phyloP scores from a whole-genome alignment of 2,329 filamentous ascomycete genomes.

The Zelopaecilomyces penicillatus region DNA sequence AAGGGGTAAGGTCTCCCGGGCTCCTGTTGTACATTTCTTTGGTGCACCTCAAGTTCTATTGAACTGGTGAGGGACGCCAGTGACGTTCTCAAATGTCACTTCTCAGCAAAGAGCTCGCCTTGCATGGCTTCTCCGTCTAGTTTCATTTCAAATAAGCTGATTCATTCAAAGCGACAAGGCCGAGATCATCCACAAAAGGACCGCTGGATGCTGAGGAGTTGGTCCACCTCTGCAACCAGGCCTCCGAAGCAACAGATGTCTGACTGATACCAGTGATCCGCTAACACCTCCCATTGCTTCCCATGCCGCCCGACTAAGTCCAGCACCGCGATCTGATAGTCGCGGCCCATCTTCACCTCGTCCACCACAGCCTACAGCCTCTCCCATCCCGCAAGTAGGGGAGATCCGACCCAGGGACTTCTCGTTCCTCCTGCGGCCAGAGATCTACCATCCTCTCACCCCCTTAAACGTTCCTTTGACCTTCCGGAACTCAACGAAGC shows the following conservation, averaged over 20 bases:
- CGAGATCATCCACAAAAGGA: conserved; percentile 65
- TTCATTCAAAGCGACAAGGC: conserved; percentile 37
- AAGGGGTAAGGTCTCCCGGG: conserved; percentile 22
- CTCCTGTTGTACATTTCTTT: no score
- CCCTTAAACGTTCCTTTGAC: conserved; percentile 50
- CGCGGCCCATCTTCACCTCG: conserved; percentile 14
- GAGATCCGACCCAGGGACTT: conserved; percentile 54
- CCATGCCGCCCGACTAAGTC: conserved; percentile 10
- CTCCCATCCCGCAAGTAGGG: conserved; percentile 21
- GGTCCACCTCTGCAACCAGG: conserved; percentile 22
- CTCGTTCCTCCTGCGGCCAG: conserved; percentile 67
- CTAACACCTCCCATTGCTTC: conserved; percentile 21
- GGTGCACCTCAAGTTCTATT: no score
- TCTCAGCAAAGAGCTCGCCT: no score
- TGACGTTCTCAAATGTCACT: no score
- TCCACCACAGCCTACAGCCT: conserved; percentile 15
- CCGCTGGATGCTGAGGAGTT: conserved; percentile 72
- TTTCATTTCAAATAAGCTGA: conserved; percentile 1
- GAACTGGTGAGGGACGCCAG: no score
- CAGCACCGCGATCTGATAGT: not conserved
- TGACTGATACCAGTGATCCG: conserved; percentile 16
- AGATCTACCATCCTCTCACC: conserved; percentile 76
- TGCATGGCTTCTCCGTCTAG: not conserved
- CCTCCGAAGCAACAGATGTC: not conserved
- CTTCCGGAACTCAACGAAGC: conserved; percentile 61